Percentiles rank a stretch among this genome's conserved stretches.
Conservation (phyloP, 192 early-diverging fungal genomes). For the Diversispora eburnea region DNA sequence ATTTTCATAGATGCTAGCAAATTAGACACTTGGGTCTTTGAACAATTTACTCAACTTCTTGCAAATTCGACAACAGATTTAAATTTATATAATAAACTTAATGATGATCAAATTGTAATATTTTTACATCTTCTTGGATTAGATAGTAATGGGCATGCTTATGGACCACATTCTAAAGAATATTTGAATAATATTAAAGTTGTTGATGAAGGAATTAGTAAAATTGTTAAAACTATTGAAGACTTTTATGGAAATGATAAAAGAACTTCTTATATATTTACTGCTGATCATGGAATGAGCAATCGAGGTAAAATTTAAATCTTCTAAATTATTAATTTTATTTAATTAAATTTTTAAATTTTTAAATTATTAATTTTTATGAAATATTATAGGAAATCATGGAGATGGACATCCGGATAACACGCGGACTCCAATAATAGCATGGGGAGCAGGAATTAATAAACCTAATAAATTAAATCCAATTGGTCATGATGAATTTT, state of each 20-base stretch:
- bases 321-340: background rate
- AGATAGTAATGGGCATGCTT: conserved; percentile 92
- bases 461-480: conserved; percentile 50
- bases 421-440: conserved; percentile 89
- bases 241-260: conserved; percentile 76
- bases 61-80: conserved; percentile 43
- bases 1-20: conserved; percentile 65
- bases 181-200: conserved; percentile 83
- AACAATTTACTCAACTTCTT: conserved; percentile 73
- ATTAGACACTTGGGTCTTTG: conserved; percentile 92
- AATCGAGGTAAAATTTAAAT: conserved; percentile 59
- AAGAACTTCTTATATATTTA: conserved; percentile 86
- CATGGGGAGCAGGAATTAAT: conserved; percentile 90
- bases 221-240: conserved; percentile 66
- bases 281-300: conserved; percentile 96
- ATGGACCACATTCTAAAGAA: conserved; percentile 78
- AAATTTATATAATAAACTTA: conserved; percentile 55
- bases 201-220: conserved; percentile 74
- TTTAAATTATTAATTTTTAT: conserved; percentile 1
- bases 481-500: conserved; percentile 75
- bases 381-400: conserved; percentile 61
- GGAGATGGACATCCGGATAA: conserved; percentile 96
- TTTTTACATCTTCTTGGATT: conserved; percentile 94
- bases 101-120: conserved; percentile 77
- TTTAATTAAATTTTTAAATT: background rate